Conservation (phyloP, 2,329 filamentous ascomycete species). For the Beauveria caledonica region DNA sequence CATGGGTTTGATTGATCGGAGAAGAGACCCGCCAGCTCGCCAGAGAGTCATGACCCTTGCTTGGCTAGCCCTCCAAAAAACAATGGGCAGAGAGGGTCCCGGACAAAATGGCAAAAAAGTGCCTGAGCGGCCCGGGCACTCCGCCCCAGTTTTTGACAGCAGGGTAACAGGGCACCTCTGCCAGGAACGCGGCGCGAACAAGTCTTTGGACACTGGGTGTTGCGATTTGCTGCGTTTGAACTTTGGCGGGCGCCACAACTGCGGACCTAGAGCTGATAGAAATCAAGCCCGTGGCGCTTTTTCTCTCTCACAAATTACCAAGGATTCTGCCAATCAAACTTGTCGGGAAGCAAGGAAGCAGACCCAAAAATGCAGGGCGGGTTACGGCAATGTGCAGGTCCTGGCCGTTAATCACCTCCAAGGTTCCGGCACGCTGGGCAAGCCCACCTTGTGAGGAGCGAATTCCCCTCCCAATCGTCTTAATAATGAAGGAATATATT, state of each 20-base stretch:
- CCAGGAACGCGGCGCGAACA: too few relatives aligned
- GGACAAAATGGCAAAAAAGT: background rate
- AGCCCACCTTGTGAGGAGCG: background rate
- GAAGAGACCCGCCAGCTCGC: too few relatives aligned
- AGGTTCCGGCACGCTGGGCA: background rate
- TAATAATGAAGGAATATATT: too few relatives aligned
- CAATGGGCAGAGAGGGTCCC: background rate
- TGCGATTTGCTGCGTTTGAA: background rate
- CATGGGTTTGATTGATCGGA: too few relatives aligned
- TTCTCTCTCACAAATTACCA: too few relatives aligned
- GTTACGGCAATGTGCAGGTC: too few relatives aligned
- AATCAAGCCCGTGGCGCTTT: background rate
- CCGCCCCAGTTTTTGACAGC: slow-evolving; percentile 1
- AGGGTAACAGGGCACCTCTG: background rate
- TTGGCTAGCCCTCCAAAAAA: background rate
- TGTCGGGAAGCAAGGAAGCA: background rate
- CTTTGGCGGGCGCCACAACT: slow-evolving; percentile 5
- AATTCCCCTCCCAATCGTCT: too few relatives aligned
- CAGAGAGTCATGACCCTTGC: background rate
- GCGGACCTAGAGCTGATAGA: background rate
- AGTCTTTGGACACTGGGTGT: too few relatives aligned
- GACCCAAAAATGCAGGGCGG: too few relatives aligned
- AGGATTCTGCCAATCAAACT: background rate
- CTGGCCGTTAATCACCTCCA: background rate
- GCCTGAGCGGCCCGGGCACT: slow-evolving; percentile 9